A percentile compares a stretch with the other conserved stretches of the same genome.
These are phyloP conservation scores for Fragilaria radians DNA, from an alignment of 108 stramenopile genomes.

Conservation along the genomic window DNA sequence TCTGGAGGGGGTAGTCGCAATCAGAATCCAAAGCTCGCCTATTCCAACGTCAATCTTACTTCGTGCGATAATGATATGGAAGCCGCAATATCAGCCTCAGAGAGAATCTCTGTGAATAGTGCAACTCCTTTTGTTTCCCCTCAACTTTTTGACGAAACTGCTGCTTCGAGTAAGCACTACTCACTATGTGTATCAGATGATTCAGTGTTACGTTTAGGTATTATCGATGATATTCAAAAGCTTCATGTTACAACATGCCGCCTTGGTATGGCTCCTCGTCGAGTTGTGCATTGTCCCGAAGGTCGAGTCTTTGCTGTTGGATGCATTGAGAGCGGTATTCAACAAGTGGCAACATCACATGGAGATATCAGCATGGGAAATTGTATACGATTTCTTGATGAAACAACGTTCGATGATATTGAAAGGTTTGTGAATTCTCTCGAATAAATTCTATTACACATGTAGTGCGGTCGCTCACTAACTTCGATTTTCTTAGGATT, in stretches of 20 bases:
- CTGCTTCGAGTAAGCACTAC: slow-evolving; percentile 48
- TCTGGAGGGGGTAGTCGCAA: slow-evolving; percentile 53
- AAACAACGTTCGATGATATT: slow-evolving; percentile 82
- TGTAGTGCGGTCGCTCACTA: not conserved
- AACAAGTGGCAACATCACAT: slow-evolving; percentile 30
- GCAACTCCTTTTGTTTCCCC: slow-evolving; percentile 72
- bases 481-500: no score
- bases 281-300: slow-evolving; percentile 78
- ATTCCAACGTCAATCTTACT: slow-evolving; percentile 88
- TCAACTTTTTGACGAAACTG: slow-evolving; percentile 43
- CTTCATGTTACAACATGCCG: slow-evolving; percentile 93
- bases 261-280: slow-evolving; percentile 87
- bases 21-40: slow-evolving; percentile 78
- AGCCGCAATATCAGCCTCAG: slow-evolving; percentile 40
- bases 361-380: slow-evolving; percentile 75
- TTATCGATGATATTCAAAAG: slow-evolving; percentile 97
- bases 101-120: slow-evolving; percentile 65
- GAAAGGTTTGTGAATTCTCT: slow-evolving; percentile 51
- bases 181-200: slow-evolving; percentile 92
- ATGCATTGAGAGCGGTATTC: slow-evolving; percentile 64
- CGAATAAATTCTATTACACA: not conserved
- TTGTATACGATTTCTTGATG: slow-evolving; percentile 85
- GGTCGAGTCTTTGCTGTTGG: slow-evolving; percentile 79
- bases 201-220: slow-evolving; percentile 80
- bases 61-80: slow-evolving; percentile 46